Evolutionary conservation across 2,329 filamentous ascomycete species (phyloP).

Genomic region (Tetracladium maxilliforme): DNA sequence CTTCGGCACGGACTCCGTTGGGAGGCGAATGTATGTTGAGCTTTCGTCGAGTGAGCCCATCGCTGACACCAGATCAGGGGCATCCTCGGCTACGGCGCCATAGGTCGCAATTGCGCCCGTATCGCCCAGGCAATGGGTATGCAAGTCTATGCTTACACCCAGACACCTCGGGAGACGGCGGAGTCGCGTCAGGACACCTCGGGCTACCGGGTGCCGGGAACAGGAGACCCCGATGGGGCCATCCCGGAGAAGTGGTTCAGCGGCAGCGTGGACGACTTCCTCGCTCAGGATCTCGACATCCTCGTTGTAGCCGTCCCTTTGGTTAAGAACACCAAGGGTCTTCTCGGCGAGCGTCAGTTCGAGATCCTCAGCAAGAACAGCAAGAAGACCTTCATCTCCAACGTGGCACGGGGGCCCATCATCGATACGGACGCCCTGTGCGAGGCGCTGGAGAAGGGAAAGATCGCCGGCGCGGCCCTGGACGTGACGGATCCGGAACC

Average conservation of each 20-base stretch:
- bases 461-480: conserved; percentile 40
- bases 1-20: conserved; percentile 13
- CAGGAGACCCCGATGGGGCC: conserved; percentile 34
- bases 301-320: conserved; percentile 36
- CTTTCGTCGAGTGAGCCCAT: not conserved
- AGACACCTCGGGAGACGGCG: conserved; percentile 49
- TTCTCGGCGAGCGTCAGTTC: conserved; percentile 36
- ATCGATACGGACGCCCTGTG: conserved; percentile 48
- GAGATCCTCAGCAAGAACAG: conserved; percentile 24
- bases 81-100: conserved; percentile 33
- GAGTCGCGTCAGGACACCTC: conserved; percentile 47
- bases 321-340: conserved; percentile 28
- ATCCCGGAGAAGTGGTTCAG: conserved; percentile 36
- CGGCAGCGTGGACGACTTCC: conserved; percentile 34
- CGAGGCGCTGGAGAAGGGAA: conserved; percentile 33
- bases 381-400: conserved; percentile 43
- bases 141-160: conserved; percentile 62
- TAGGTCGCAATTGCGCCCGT: conserved; percentile 36
- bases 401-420: conserved; percentile 30
- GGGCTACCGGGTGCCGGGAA: conserved; percentile 55
- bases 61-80: not conserved
- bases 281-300: conserved; percentile 33
- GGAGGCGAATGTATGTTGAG: conserved; percentile 17
- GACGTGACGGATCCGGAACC: conserved; percentile 75
- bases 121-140: conserved; percentile 53